A percentile compares a stretch with the other conserved stretches of the same genome.
phyloP scores from a whole-genome alignment of 129 eudicot genomes.

The Lonicera japonica region DNA sequence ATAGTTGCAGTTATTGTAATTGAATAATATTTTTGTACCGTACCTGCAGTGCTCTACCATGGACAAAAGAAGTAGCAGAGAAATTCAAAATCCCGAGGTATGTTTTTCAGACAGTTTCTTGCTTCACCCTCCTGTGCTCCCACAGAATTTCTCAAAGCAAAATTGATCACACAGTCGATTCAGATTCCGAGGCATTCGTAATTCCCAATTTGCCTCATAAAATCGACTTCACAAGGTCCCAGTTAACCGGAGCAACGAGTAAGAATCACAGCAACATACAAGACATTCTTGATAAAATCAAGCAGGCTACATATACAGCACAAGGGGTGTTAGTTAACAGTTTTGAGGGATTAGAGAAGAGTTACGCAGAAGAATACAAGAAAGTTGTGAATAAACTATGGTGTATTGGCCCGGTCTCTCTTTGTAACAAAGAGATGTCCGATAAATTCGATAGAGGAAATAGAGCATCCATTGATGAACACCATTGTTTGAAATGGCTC shows the following conservation, averaged over 20 bases:
- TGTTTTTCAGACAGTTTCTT: constrained; percentile 49
- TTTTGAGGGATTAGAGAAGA: constrained; percentile 44
- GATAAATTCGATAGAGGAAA: constrained; percentile 50
- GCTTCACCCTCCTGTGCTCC: constrained; percentile 40
- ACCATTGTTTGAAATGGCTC: constrained; percentile 51
- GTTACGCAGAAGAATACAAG: constrained; percentile 28
- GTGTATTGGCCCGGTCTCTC: constrained; percentile 59
- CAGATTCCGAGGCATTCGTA: constrained; percentile 26
- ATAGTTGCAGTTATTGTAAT: too few species aligned
- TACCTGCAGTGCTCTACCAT: constrained; percentile 40
- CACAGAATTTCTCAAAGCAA: constrained; percentile 17
- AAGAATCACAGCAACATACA: neutral
- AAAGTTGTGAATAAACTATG: constrained; percentile 27
- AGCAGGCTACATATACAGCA: neutral
- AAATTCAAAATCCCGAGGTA: constrained; percentile 44
- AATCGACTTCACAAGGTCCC: constrained; percentile 28
- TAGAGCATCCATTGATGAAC: constrained; percentile 26
- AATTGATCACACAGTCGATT: constrained; percentile 1
- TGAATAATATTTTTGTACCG: neutral
- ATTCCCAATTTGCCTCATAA: constrained; percentile 26
- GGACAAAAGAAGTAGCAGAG: constrained; percentile 43
- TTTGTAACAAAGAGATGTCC: constrained; percentile 26
- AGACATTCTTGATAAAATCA: neutral
- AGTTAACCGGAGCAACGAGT: constrained; percentile 9
- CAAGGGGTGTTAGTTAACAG: constrained; percentile 17